phyloP scores from a whole-genome alignment of 23 red algal genomes.

The Agarophyton chilense region DNA sequence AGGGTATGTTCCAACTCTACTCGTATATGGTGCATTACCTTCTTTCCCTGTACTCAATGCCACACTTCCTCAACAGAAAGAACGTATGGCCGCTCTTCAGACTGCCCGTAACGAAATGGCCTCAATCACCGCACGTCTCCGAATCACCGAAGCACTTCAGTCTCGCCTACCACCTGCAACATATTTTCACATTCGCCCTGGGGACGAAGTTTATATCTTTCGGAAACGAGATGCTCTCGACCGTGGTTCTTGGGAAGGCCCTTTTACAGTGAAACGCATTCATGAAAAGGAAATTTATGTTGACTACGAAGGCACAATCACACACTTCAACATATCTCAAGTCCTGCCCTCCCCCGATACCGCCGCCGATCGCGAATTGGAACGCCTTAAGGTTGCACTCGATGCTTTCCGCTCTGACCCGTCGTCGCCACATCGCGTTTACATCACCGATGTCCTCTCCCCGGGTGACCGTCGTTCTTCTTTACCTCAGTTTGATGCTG shows the following conservation, averaged over 20 bases:
- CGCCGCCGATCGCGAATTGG: not conserved
- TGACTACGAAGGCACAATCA: not conserved
- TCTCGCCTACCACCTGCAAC: not conserved
- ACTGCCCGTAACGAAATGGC: not conserved
- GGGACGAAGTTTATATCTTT: not conserved
- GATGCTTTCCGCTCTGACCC: not conserved
- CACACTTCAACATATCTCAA: not conserved
- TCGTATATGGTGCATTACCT: not conserved
- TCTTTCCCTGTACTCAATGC: not conserved
- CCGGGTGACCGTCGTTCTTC: not conserved
- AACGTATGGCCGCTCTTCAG: not conserved
- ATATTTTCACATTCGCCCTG: not conserved
- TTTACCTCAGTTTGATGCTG: not conserved
- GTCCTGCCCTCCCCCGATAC: not conserved
- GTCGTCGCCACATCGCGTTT: not conserved
- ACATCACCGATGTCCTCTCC: not conserved
- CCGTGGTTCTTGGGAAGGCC: not conserved
- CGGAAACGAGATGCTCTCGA: not conserved
- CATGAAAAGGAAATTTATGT: not conserved
- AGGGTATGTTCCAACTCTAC: not conserved
- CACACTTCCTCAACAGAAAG: not conserved
- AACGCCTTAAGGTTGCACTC: not conserved
- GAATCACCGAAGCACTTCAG: not conserved
- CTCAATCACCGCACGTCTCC: not conserved
- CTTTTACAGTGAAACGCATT: not conserved